Conservation (phyloP, 2,329 filamentous ascomycete species). For the Dactylellina sp. region DNA sequence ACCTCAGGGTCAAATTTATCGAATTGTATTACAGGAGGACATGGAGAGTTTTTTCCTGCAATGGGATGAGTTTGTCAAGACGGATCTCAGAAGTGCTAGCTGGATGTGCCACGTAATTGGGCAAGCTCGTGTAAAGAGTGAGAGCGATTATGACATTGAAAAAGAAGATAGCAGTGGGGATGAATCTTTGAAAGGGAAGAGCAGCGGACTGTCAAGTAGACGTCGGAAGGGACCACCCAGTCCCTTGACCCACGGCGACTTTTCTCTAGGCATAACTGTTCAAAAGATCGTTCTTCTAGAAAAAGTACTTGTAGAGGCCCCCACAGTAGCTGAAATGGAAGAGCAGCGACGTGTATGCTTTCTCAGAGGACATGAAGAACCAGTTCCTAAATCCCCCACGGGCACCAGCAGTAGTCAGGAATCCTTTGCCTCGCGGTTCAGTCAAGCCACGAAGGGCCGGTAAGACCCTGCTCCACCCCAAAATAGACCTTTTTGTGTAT, state of each 20-base stretch:
- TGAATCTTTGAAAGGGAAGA: slow-evolving; percentile 42
- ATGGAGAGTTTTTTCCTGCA: slow-evolving; percentile 57
- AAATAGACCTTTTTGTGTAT: not conserved
- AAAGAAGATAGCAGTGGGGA: slow-evolving; percentile 21
- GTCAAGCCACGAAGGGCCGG: slow-evolving; percentile 49
- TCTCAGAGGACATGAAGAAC: slow-evolving; percentile 48
- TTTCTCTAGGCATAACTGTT: slow-evolving; percentile 55
- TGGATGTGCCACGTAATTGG: slow-evolving; percentile 56
- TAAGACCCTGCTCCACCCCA: not conserved
- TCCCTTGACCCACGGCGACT: slow-evolving; percentile 49
- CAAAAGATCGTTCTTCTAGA: slow-evolving; percentile 56
- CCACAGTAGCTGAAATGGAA: slow-evolving; percentile 49
- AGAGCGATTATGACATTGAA: slow-evolving; percentile 47
- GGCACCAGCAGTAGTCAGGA: slow-evolving; percentile 51
- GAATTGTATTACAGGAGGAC: slow-evolving; percentile 39
- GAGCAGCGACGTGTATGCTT: slow-evolving; percentile 53
- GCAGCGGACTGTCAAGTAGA: slow-evolving; percentile 34
- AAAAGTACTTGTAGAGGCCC: slow-evolving; percentile 47
- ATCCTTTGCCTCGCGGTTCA: slow-evolving; percentile 47
- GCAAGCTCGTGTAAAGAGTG: slow-evolving; percentile 52
- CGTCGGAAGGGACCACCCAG: slow-evolving; percentile 41
- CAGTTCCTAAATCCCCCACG: slow-evolving; percentile 39
- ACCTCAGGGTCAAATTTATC: not conserved
- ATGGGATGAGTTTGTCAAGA: slow-evolving; percentile 56
- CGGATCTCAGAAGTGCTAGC: slow-evolving; percentile 44